A percentile compares a stretch with the other conserved stretches of the same genome.
phyloP scores from a whole-genome alignment of 2,329 filamentous ascomycete species.

The Dothideomycetes sp. region DNA sequence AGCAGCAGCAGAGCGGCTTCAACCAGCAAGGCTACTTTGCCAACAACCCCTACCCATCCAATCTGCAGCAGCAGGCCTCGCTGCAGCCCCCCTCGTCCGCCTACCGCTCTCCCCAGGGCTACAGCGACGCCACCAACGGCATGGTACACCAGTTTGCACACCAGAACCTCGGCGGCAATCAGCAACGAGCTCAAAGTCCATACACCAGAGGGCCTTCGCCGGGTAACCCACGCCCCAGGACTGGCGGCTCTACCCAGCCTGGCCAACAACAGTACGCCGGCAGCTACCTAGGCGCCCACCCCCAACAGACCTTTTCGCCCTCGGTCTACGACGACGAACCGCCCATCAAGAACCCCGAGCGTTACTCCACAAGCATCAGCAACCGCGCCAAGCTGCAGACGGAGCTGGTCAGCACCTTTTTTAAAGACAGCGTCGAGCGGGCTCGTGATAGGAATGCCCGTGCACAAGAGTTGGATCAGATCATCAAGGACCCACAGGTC shows the following conservation, averaged over 20 bases:
- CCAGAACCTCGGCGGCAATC: conserved; percentile 59
- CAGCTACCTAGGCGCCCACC: conserved; percentile 56
- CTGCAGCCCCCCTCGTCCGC: conserved; percentile 21
- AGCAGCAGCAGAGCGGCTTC: conserved; percentile 23
- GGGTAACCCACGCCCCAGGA: conserved; percentile 63
- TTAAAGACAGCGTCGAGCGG: conserved; percentile 96
- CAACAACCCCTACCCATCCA: conserved; percentile 31
- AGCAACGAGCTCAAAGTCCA: conserved; percentile 53
- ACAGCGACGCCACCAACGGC: conserved; percentile 77
- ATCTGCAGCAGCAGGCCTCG: conserved; percentile 36
- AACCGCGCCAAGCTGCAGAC: conserved; percentile 59
- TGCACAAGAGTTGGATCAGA: conserved; percentile 82
- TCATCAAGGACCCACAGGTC: conserved; percentile 66
- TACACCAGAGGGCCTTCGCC: conserved; percentile 62
- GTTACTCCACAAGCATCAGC: conserved; percentile 77
- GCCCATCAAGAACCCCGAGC: conserved; percentile 68
- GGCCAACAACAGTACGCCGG: conserved; percentile 47
- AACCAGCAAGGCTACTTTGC: conserved; percentile 39
- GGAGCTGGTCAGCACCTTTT: conserved; percentile 65
- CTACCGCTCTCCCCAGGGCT: conserved; percentile 39
- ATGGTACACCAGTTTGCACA: conserved; percentile 94
- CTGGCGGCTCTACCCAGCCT: conserved; percentile 42
- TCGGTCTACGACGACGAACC: conserved; percentile 51
- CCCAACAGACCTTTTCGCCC: conserved; percentile 32
- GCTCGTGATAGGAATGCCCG: conserved; percentile 60